Evolutionary conservation across 2,329 filamentous ascomycete species (phyloP).

Genomic region (Cordyceps farinosa): DNA sequence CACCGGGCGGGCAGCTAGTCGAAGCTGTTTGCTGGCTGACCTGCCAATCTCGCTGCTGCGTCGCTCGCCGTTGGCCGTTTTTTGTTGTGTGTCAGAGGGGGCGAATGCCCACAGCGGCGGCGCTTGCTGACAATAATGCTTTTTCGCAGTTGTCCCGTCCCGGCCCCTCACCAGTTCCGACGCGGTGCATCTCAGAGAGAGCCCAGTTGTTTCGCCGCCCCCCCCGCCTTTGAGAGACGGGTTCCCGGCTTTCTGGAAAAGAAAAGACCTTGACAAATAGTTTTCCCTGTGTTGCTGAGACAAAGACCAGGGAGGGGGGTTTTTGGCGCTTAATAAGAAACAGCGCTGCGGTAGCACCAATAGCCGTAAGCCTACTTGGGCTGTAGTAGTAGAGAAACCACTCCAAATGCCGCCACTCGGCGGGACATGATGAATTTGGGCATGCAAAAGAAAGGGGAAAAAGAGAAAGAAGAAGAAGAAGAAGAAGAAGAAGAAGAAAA

Average conservation of each 20-base stretch:
- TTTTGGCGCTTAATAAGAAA: not conserved
- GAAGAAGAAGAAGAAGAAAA: not conserved
- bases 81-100: not conserved
- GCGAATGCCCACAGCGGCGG: not conserved
- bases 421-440: not conserved
- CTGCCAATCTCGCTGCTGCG: not conserved
- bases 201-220: not conserved
- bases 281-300: no score
- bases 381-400: not conserved
- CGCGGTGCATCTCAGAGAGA: not conserved
- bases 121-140: conserved; percentile 9
- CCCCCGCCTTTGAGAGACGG: not conserved
- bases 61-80: not conserved
- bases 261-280: not conserved
- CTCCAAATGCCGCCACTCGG: conserved; percentile 7
- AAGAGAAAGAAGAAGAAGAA: not conserved
- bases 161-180: not conserved
- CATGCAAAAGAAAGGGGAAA: not conserved
- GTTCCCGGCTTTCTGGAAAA: not conserved
- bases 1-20: not conserved
- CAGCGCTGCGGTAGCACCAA: not conserved
- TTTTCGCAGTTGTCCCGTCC: not conserved
- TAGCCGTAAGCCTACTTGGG: not conserved
- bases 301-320: not conserved
- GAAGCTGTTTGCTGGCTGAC: not conserved